Evolutionary conservation across 768 basidiomycete species (phyloP).

Genomic region (Termitomyces sp.): DNA sequence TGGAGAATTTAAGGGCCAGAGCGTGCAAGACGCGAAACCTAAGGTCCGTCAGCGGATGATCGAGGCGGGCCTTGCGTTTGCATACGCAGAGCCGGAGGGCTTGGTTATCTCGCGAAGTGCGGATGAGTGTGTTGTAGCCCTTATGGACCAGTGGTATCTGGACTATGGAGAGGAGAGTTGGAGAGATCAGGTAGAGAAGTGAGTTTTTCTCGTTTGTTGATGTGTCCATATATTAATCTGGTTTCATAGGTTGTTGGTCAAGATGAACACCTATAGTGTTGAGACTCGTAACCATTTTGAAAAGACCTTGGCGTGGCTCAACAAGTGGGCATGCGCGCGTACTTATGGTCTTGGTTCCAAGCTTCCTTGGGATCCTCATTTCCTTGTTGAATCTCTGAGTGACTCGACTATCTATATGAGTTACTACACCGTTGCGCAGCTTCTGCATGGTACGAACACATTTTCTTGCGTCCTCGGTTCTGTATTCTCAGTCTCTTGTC

Average conservation of each 20-base stretch:
- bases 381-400: constrained; percentile 93
- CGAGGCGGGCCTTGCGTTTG: constrained; percentile 67
- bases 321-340: constrained; percentile 98
- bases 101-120: constrained; percentile 56
- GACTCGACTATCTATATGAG: constrained; percentile 99
- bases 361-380: constrained; percentile 94
- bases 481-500: not conserved
- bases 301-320: constrained; percentile 89
- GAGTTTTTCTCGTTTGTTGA: constrained; percentile 20
- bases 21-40: constrained; percentile 87
- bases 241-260: constrained; percentile 56
- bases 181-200: constrained; percentile 84
- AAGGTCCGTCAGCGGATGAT: constrained; percentile 87
- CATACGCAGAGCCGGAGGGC: constrained; percentile 95
- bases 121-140: constrained; percentile 97
- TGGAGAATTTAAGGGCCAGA: constrained; percentile 85
- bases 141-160: constrained; percentile 99
- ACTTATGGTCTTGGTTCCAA: constrained; percentile 94
- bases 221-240: constrained; percentile 6
- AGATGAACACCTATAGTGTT: constrained; percentile 86
- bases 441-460: constrained; percentile 73
- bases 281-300: constrained; percentile 94
- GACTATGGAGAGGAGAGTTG: constrained; percentile 93
- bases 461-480: not conserved
- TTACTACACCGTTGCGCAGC: constrained; percentile 92